Base-by-base conservation (phyloP, 495 filamentous ascomycete species). In the Tuber brumale region DNA sequence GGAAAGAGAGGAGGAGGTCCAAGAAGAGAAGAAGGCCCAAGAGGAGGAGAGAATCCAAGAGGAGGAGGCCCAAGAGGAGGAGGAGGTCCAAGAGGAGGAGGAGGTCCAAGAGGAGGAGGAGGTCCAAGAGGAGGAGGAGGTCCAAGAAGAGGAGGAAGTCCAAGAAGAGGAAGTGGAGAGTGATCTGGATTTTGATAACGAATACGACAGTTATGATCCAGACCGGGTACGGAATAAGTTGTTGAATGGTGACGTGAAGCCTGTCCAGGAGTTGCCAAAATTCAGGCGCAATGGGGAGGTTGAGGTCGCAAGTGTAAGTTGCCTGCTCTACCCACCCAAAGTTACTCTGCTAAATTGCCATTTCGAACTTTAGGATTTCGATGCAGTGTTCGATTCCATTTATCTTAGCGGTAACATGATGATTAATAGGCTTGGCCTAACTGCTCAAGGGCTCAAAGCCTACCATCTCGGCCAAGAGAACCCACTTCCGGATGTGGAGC, bases 361-460 rank as follows among this genome's bases (percentile, higher is more conserved):
- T 66, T 61, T 35, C 57, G 1, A 35, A 35, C 89, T 39, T 87
- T 94, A 77, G 88, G 92, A 31, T 89, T 91, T 48, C 90, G 93
- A 84, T 92, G 74, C 71, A 6, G 79, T 81, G 39, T 83, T 96
- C 75, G 96, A 98, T 83, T 87, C 90, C 39, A 85, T 97, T 0
- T 98, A 94, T 84, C 88, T 93, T 21, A 96, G 97, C 78, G 93
- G 97, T 80, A 98, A 98, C 83, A 92, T 92, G 19, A 99, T 98
- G 95, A 88, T 98, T 42, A 94, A 97, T 81, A 94, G 92, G 3
- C 84, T 97, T 31, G 96, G 94, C 10, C 87, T 98, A 45, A 97
- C 97, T 83, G 90, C 92, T 41, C 90, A 93, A 7, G 89, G 90
- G 18, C 84, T 99, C 41, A 85, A 89, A 70, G 87, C 89, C 0